Evolutionary conservation across 345 rosid species (phyloP).

Genomic region (Microthlaspi erraticum): DNA sequence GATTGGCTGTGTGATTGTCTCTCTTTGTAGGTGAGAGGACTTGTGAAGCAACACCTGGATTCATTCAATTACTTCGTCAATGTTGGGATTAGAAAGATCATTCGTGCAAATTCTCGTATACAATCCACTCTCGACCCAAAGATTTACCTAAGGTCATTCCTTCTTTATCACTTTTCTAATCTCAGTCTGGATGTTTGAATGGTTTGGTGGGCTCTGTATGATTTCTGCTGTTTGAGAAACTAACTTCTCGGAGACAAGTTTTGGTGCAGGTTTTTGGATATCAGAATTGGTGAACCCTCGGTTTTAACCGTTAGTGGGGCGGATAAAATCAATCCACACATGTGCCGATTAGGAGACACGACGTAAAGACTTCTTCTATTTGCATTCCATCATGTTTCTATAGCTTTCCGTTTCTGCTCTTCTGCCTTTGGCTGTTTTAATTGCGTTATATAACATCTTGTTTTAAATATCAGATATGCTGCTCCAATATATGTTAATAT

Average conservation of each 20-base stretch:
- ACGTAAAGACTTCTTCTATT: slow-evolving; percentile 57
- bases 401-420: neutral
- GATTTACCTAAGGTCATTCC: slow-evolving; percentile 59
- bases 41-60: slow-evolving; percentile 94
- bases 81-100: slow-evolving; percentile 81
- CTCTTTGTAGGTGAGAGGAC: slow-evolving; percentile 69
- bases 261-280: slow-evolving; percentile 67
- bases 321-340: slow-evolving; percentile 65
- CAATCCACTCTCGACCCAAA: slow-evolving; percentile 55
- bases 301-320: slow-evolving; percentile 40
- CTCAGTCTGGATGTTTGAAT: neutral
- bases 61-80: slow-evolving; percentile 85
- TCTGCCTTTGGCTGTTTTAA: slow-evolving; percentile 15
- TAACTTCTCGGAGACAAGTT: neutral
- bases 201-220: slow-evolving; percentile 15
- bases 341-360: slow-evolving; percentile 79
- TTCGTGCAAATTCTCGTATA: slow-evolving; percentile 72
- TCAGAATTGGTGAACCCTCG: slow-evolving; percentile 73
- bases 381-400: slow-evolving; percentile 1
- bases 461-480: slow-evolving; percentile 61
- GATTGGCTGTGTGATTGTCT: slow-evolving; percentile 7
- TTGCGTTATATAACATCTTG: slow-evolving; percentile 16
- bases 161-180: slow-evolving; percentile 1
- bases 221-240: slow-evolving; percentile 12
- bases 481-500: slow-evolving; percentile 82